Conservation (phyloP, 164 flowering plant genomes). For the Platanus orientalis region DNA sequence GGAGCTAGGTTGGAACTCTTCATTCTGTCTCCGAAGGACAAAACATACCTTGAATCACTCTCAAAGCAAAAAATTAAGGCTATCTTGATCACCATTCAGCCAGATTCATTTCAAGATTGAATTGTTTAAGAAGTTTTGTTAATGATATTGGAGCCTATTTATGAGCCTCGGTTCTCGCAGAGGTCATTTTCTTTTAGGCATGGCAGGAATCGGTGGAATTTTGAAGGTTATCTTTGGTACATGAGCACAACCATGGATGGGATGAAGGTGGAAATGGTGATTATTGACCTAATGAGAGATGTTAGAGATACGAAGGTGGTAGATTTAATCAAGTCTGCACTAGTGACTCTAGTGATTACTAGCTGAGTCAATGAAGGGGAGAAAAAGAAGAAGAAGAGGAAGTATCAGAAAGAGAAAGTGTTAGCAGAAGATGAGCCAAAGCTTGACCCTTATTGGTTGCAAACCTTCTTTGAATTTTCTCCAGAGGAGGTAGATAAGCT, state of each 20-base stretch:
- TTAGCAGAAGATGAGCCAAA: too few species aligned
- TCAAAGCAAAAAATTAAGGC: constrained; percentile 87
- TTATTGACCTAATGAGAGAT: constrained; percentile 82
- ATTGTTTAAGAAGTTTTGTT: constrained; percentile 90
- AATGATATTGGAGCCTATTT: constrained; percentile 88
- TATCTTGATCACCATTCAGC: constrained; percentile 81
- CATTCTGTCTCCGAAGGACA: constrained; percentile 81
- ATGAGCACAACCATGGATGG: constrained; percentile 86
- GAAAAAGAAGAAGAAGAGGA: constrained; percentile 65
- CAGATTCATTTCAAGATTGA: constrained; percentile 74
- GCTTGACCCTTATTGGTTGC: too few species aligned
- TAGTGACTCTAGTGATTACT: constrained; percentile 78
- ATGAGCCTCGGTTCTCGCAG: constrained; percentile 80
- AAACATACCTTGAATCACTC: constrained; percentile 60
- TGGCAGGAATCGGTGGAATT: constrained; percentile 78
- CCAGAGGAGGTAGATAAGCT: too few species aligned
- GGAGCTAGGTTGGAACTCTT: constrained; percentile 81
- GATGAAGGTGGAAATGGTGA: constrained; percentile 80
- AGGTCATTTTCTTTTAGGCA: constrained; percentile 91
- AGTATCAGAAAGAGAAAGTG: constrained; percentile 91
- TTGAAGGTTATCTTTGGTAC: constrained; percentile 95
- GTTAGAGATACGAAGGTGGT: constrained; percentile 85
- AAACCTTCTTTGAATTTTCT: too few species aligned
- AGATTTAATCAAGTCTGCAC: constrained; percentile 75
- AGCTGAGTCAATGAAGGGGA: constrained; percentile 42